Percentiles rank a stretch among this genome's conserved stretches.
Conservation (phyloP, 768 basidiomycete genomes). For the Amanita pallidorosea region DNA sequence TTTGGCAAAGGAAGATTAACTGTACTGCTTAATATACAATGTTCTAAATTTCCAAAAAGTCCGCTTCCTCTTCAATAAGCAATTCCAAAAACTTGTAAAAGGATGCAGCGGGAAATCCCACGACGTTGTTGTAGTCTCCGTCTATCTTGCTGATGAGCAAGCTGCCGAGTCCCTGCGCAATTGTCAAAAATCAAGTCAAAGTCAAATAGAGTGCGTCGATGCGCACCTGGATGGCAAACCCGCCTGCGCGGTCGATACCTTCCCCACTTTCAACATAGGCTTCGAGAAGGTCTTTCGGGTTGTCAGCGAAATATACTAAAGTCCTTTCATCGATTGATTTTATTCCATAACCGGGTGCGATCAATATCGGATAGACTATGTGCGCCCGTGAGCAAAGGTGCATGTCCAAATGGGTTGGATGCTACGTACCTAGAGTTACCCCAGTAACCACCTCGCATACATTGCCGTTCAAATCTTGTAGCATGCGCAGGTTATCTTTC, state of each 20-base stretch:
- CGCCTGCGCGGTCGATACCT: slow-evolving; percentile 83
- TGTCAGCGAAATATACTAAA: slow-evolving; percentile 68
- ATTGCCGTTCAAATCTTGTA: slow-evolving; percentile 77
- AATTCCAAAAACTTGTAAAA: slow-evolving; percentile 68
- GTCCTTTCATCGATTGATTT: slow-evolving; percentile 70
- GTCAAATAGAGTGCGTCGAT: not conserved
- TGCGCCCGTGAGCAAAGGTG: too few relatives aligned
- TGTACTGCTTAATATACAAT: too few relatives aligned
- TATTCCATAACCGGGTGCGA: slow-evolving; percentile 57
- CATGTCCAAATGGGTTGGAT: too few relatives aligned
- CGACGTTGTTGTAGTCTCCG: slow-evolving; percentile 84
- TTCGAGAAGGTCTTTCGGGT: slow-evolving; percentile 41
- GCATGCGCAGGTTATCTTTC: slow-evolving; percentile 78
- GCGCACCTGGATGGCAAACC: slow-evolving; percentile 85
- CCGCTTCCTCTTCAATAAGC: slow-evolving; percentile 65
- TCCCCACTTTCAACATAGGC: slow-evolving; percentile 84
- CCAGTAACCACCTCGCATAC: slow-evolving; percentile 92
- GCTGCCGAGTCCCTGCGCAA: slow-evolving; percentile 63
- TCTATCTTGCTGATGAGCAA: slow-evolving; percentile 77
- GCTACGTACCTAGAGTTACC: slow-evolving; percentile 58
- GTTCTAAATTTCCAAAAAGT: slow-evolving; percentile 40
- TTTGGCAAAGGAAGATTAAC: too few relatives aligned
- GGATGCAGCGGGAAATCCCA: slow-evolving; percentile 84
- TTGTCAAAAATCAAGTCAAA: not conserved
- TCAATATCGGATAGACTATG: slow-evolving; percentile 63